Base-by-base conservation (phyloP, 371 early-diverging fungal genomes). In the Lichtheimia ramosa region DNA sequence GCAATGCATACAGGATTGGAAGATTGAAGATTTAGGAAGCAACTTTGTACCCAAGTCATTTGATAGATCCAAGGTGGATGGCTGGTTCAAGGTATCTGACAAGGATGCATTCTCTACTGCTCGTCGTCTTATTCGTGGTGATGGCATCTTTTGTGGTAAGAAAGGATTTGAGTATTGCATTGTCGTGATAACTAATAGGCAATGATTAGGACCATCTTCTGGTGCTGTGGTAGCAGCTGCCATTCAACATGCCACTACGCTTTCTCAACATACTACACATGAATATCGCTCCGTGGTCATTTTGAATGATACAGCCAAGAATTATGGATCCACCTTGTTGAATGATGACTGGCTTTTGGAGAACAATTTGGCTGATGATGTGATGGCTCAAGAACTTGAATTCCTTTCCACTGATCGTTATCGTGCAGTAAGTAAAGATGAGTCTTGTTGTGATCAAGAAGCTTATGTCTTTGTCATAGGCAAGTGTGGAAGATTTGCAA, bases 401-500 rank as follows among this genome's bases (percentile, higher is more conserved):
- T 85, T 83, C 58, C 65, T 82, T 40, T 83, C 82, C 51, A 79
- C 76, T 25, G 85, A 84, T 51, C 84, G 91, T 64, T 92, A 87
- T 63, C 82, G 93, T 18, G 91, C 86, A 27, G 81, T 73, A 69
- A 52, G 63, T 57, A 10, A n/a, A 24, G 48, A 14, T 24, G 23
- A 10, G 21, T 49, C 28, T 5, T 16, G 5, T 3, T 27, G 27
- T 3, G 16, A 27, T 8, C 7, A n/a, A 14, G 15, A 23, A 21
- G 3, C 16, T 51, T 20, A 25, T 21, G n/a, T 25, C 8, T 49
- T 28, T 39, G 0, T 13, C 18, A 18, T 28, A 68, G 68, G 91
- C 93, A 3, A 86, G 87, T 56, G 89, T 94, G 1, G 94, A 95
- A 62, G 95, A 95, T 64, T 73, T 94, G 51, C 94, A 95, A 62